Evolutionary conservation across 345 rosid species (phyloP).

Genomic region (Aegle marmelos): DNA sequence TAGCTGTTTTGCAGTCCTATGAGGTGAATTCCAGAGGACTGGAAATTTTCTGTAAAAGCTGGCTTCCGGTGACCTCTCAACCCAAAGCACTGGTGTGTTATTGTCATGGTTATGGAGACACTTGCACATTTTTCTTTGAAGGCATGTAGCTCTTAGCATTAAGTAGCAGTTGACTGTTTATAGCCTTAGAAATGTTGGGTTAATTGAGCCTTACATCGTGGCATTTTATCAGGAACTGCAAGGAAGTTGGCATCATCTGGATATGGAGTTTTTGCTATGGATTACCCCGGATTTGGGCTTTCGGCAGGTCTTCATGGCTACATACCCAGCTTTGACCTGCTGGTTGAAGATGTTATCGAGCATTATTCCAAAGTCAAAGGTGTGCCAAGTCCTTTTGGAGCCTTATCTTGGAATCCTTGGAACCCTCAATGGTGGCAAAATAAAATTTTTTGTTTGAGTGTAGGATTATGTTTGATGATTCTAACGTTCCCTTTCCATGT

Average conservation of each 20-base stretch:
- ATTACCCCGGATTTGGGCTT: conserved; percentile 92
- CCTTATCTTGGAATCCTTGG: conserved; percentile 2
- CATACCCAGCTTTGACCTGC: conserved; percentile 69
- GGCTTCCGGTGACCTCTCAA: conserved; percentile 63
- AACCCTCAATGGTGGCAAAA: background rate
- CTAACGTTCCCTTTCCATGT: background rate
- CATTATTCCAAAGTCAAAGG: conserved; percentile 83
- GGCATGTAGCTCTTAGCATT: conserved; percentile 43
- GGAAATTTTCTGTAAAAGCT: conserved; percentile 80
- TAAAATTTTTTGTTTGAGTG: background rate
- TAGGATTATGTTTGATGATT: background rate
- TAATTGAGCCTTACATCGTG: conserved; percentile 7
- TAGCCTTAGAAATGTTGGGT: conserved; percentile 14
- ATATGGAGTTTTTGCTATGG: conserved; percentile 89
- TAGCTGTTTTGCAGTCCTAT: conserved; percentile 43
- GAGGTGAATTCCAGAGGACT: conserved; percentile 82
- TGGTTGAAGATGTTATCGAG: conserved; percentile 85
- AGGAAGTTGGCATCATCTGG: conserved; percentile 83
- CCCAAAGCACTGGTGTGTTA: conserved; percentile 76
- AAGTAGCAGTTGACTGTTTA: conserved; percentile 7
- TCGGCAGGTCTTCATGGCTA: conserved; percentile 92
- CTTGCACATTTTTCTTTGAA: conserved; percentile 94
- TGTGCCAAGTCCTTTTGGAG: conserved; percentile 15
- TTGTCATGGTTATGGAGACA: conserved; percentile 99
- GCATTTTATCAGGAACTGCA: conserved; percentile 62